Conservation (phyloP, 192 early-diverging fungal species). For the Podila epicladia region DNA sequence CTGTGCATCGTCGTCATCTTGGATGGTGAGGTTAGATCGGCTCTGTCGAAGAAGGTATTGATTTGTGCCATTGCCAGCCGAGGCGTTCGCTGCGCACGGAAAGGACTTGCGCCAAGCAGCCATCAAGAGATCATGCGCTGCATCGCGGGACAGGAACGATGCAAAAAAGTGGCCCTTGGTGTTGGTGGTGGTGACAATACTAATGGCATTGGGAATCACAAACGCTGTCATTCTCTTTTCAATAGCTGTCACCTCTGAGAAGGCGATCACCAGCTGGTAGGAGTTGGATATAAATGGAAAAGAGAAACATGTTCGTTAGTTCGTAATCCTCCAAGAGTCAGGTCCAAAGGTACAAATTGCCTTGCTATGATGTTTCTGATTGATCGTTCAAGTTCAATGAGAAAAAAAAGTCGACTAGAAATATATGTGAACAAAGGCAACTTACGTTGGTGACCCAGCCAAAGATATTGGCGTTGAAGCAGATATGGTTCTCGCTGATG, state of each 20-base stretch:
- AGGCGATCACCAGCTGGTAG: conserved; percentile 69
- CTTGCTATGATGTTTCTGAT: neutral
- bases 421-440: neutral
- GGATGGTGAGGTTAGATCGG: conserved; percentile 3
- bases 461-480: conserved; percentile 92
- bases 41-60: conserved; percentile 8
- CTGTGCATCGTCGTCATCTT: conserved; percentile 28
- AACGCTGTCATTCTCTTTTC: conserved; percentile 88
- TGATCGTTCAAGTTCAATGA: neutral
- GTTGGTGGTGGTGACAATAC: conserved; percentile 68
- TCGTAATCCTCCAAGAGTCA: neutral
- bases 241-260: conserved; percentile 82
- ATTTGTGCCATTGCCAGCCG: neutral
- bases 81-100: conserved; percentile 45
- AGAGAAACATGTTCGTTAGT: neutral
- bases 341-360: neutral
- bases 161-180: conserved; percentile 78
- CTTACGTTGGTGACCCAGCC: conserved; percentile 85
- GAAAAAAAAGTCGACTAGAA: neutral
- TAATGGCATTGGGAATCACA: conserved; percentile 91
- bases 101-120: conserved; percentile 67
- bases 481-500: conserved; percentile 81
- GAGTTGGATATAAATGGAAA: neutral
- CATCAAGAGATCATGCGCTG: conserved; percentile 74
- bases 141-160: conserved; percentile 88